Conservation (phyloP, 2,329 filamentous ascomycete species). For the Talaromyces albobiverticillius region DNA sequence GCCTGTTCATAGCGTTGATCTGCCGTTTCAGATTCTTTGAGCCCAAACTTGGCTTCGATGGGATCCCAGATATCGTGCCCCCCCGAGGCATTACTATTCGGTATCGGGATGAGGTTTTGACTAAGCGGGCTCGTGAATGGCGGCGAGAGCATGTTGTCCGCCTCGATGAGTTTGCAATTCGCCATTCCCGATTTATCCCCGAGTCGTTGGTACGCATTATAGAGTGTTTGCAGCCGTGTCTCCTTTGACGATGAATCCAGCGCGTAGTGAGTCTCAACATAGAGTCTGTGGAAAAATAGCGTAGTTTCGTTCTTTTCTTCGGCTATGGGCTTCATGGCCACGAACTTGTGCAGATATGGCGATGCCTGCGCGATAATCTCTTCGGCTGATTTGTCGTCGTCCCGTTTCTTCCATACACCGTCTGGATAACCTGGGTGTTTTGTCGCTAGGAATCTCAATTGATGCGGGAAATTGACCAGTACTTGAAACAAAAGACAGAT, state of each 20-base stretch:
- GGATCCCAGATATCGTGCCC: conserved; percentile 8
- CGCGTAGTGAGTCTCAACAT: conserved; percentile 19
- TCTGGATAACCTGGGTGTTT: conserved; percentile 6
- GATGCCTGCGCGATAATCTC: not conserved
- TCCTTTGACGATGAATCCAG: conserved; percentile 14
- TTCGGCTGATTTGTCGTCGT: conserved; percentile 2
- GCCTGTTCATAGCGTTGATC: conserved; percentile 18
- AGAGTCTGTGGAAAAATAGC: conserved; percentile 17
- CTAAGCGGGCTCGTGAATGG: conserved; percentile 23
- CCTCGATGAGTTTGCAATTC: conserved; percentile 22
- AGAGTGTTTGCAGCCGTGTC: conserved; percentile 13
- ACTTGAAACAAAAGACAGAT: not conserved
- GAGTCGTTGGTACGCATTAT: conserved; percentile 14
- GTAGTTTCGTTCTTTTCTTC: not conserved
- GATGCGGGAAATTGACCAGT: conserved; percentile 1
- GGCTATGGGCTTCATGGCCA: not conserved
- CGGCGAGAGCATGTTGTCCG: conserved; percentile 19
- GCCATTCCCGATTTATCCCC: conserved; percentile 20
- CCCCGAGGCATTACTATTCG: conserved; percentile 11
- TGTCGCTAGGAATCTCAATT: conserved; percentile 1
- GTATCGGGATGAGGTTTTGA: conserved; percentile 19
- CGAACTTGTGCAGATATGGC: conserved; percentile 5
- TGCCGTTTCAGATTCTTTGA: conserved; percentile 15
- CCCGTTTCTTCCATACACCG: conserved; percentile 5
- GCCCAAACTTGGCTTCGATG: too few species aligned